phyloP scores from a whole-genome alignment of 1,139 yeast genomes.

The Candida tunisiensis region DNA sequence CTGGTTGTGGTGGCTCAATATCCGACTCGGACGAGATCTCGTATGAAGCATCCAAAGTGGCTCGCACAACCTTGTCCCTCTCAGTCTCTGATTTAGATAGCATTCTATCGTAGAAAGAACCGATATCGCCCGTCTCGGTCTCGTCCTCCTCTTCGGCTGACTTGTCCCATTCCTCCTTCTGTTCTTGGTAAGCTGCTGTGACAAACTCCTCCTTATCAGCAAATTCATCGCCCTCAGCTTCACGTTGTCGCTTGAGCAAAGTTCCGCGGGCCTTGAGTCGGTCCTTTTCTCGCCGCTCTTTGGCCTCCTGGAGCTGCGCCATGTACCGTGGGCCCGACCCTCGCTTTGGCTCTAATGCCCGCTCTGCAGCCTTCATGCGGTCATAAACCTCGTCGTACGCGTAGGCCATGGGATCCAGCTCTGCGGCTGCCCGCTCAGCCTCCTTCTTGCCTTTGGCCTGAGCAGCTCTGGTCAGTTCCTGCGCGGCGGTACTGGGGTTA shows the following conservation, averaged over 20 bases:
- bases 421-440: background rate
- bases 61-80: slow-evolving; percentile 6
- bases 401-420: slow-evolving; percentile 10
- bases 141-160: slow-evolving; percentile 3
- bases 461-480: no score
- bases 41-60: no score
- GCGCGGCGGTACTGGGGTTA: no score
- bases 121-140: background rate
- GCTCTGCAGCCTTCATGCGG: slow-evolving; percentile 17
- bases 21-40: no score
- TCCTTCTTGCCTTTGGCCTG: no score
- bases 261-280: slow-evolving; percentile 17
- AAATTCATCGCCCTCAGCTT: slow-evolving; percentile 19
- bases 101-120: background rate
- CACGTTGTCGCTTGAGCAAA: slow-evolving; percentile 12
- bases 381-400: slow-evolving; percentile 24
- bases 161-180: slow-evolving; percentile 16
- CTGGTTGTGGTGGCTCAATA: no score
- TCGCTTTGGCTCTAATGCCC: slow-evolving; percentile 3
- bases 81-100: slow-evolving; percentile 2
- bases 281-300: slow-evolving; percentile 24
- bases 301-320: slow-evolving; percentile 21
- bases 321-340: slow-evolving; percentile 21
- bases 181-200: slow-evolving; percentile 24
- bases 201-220: slow-evolving; percentile 27